phyloP scores from a whole-genome alignment of 352 stramenopile species.

The Pythium dissimile region DNA sequence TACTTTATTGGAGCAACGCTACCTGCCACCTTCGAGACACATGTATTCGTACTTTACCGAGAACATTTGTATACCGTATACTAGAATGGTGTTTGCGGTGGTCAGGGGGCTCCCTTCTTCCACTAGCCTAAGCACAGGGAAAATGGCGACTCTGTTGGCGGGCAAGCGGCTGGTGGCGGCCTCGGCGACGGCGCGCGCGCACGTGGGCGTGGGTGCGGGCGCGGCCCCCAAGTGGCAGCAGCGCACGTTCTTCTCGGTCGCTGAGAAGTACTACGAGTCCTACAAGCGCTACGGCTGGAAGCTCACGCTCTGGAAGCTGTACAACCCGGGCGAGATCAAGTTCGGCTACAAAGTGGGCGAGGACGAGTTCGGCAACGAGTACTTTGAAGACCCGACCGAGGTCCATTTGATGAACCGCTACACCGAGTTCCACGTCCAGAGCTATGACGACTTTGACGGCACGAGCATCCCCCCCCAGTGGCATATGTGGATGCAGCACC shows the following conservation, averaged over 20 bases:
- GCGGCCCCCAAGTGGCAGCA: constrained; percentile 42
- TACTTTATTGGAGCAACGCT: constrained; percentile 15
- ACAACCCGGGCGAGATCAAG: constrained; percentile 86
- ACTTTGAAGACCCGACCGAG: constrained; percentile 84
- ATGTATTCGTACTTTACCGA: constrained; percentile 1
- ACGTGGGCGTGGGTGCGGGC: constrained; percentile 1
- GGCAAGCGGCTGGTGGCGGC: constrained; percentile 25
- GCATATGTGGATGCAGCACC: constrained; percentile 84
- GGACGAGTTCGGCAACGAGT: constrained; percentile 85
- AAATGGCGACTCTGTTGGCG: constrained; percentile 28
- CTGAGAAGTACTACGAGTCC: constrained; percentile 81
- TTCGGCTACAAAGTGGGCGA: constrained; percentile 79
- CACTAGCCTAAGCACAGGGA: no score
- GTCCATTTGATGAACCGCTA: constrained; percentile 74
- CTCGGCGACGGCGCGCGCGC: constrained; percentile 2
- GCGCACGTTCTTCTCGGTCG: constrained; percentile 73
- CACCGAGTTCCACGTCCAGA: constrained; percentile 80
- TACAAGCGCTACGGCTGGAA: constrained; percentile 81
- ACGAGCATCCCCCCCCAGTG: constrained; percentile 77
- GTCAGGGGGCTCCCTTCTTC: constrained; percentile 6
- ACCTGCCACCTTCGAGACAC: not conserved
- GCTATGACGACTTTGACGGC: constrained; percentile 75
- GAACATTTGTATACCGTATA: constrained; percentile 4
- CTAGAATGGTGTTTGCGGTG: constrained; percentile 11
- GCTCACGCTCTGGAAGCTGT: constrained; percentile 85